A percentile compares a stretch with the other conserved stretches of the same genome.
phyloP scores from a whole-genome alignment of 352 stramenopile genomes.

The Globisporangium takayamanum region DNA sequence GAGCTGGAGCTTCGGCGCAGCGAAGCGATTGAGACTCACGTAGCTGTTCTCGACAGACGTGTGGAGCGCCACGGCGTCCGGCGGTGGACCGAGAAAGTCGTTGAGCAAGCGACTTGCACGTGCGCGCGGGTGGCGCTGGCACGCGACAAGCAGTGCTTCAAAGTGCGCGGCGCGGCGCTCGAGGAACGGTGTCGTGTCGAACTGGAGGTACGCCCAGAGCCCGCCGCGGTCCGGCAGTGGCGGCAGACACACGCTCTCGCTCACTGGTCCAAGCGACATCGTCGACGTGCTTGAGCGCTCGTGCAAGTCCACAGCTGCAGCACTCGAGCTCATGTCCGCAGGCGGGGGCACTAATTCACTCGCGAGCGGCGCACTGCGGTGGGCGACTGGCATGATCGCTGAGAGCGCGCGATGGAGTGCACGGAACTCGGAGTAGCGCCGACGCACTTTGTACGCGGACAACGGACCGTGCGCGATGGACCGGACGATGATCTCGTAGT shows the following conservation, averaged over 20 bases:
- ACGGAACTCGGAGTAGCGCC: constrained; percentile 70
- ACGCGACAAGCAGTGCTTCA: constrained; percentile 52
- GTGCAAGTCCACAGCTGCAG: no score
- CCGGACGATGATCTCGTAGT: constrained; percentile 75
- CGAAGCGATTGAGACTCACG: constrained; percentile 75
- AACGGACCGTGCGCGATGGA: constrained; percentile 55
- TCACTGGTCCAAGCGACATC: background rate
- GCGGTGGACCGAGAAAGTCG: constrained; percentile 60
- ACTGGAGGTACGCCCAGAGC: constrained; percentile 66
- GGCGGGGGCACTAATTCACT: background rate
- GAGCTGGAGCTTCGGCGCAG: constrained; percentile 54
- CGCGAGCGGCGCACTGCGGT: background rate
- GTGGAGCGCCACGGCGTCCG: constrained; percentile 44
- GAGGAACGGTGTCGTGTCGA: constrained; percentile 53
- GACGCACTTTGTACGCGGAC: constrained; percentile 72
- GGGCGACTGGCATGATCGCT: constrained; percentile 38
- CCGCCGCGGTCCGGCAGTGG: constrained; percentile 63
- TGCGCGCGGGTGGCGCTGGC: constrained; percentile 37
- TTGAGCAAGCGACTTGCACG: constrained; percentile 54
- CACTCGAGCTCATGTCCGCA: no score
- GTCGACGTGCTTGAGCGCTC: background rate
- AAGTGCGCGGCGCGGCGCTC: constrained; percentile 61
- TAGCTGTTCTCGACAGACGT: constrained; percentile 66
- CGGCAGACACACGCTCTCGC: constrained; percentile 20
- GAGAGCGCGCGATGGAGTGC: constrained; percentile 46